Base-by-base conservation (phyloP, 495 filamentous ascomycete genomes). In the Chaetomidium leptoderma region DNA sequence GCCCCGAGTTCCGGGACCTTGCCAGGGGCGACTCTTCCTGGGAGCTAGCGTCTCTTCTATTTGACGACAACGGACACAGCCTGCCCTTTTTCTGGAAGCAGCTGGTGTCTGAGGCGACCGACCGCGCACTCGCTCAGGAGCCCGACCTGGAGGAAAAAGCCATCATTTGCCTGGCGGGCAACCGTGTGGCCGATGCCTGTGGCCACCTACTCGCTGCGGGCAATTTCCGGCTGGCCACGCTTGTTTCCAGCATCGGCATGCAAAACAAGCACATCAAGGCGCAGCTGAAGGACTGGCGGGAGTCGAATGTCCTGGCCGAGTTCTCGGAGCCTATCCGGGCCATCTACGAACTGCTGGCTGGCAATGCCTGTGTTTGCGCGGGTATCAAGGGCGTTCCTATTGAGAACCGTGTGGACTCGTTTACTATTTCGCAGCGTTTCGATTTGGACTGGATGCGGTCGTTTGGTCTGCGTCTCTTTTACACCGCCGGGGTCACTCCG, bases 391-490 rank as follows among this genome's bases (percentile, higher is more conserved):
- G 82, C 49, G 82, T 78, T 8, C 77, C 82, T 2, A 62, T 83
- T 2, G 93, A 98, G 68, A 87, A 96, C 71, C 81, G 86, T 45
- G 81, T 85, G 8, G 80, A 80, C 16, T 84, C 83, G 1, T 96
- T 97, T 61, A 77, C 82, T 36, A 86, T 97, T 53, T 85, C 89
- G 5, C 80, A 87, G 59, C 82, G 84, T 16, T 98, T 97, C 65
- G 81, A 84, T 8, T 76, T 98, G 32, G 86, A 95, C 68, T 98
- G 93, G 93, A 82, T 87, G 70, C 90, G 93, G 62, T 86, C 90
- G 1, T 96, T 98, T 68, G 95, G 89, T 14, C 78, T 98, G 21
- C 83, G 91, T 47, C 78, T 97, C 9, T 96, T 88, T 85, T 97
- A 96, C 69, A 89, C 84, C 42, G 75, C 78, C 10, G 57, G 50